Evolutionary conservation across 371 early-diverging fungal genomes (phyloP).

Genomic region (Apophysomyces elegans): DNA sequence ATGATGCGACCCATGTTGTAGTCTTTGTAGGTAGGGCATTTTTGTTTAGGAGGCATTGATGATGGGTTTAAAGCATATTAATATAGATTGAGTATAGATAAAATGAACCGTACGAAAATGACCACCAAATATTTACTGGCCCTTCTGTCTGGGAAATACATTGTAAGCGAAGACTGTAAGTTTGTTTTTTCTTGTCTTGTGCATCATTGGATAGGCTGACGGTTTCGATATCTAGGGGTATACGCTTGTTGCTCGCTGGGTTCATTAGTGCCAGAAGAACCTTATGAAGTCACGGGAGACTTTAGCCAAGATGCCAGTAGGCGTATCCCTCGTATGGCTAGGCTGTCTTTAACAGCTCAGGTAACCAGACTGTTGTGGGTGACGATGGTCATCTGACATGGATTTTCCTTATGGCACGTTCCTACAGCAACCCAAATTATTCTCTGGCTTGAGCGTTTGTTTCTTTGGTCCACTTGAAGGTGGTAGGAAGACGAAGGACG

Average conservation of each 20-base stretch:
- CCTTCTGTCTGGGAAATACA: not conserved
- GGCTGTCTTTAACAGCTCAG: slow-evolving; percentile 2
- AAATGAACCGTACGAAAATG: not conserved
- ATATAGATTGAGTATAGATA: not conserved
- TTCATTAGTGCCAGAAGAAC: slow-evolving; percentile 6
- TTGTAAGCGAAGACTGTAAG: slow-evolving; percentile 8
- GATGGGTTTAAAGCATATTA: not conserved
- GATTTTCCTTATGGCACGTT: no score
- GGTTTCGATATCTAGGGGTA: slow-evolving; percentile 4
- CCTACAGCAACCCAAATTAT: not conserved
- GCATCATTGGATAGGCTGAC: not conserved
- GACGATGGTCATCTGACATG: not conserved
- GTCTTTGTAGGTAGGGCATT: not conserved
- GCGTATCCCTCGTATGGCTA: not conserved
- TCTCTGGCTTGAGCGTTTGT: not conserved
- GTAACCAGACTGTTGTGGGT: not conserved
- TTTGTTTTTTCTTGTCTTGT: not conserved
- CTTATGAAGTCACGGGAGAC: slow-evolving; percentile 11
- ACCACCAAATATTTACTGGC: slow-evolving; percentile 13
- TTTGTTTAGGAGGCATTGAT: not conserved
- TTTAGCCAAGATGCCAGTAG: not conserved
- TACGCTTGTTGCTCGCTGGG: not conserved
- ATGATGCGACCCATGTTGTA: not conserved
- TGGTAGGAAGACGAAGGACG: not conserved
- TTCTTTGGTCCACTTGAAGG: not conserved